Evolutionary conservation across 2,329 filamentous ascomycete species (phyloP), one percentile per base, ranked within the genome.

Genomic region (Periconia digitata): DNA sequence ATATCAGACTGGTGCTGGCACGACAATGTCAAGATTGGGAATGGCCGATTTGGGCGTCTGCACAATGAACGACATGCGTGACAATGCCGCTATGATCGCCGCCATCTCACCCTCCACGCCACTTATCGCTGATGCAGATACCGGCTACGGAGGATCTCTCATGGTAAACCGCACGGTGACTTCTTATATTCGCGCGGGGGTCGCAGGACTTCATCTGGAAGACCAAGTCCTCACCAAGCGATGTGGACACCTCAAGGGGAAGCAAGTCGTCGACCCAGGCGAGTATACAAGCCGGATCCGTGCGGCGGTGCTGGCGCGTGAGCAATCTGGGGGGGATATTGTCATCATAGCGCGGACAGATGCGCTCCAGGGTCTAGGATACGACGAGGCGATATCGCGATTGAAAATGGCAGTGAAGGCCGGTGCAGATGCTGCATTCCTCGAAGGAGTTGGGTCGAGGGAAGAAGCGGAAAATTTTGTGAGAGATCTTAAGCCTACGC

Each of bases 281-380:
- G 76, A 76, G 17, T 86, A 76, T 55, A 62, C 76, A n/a, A 66
- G 73, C n/a, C 75, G 84, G 0, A 82, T 87, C 58, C 72, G 78
- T 0, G 83, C 84, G 0, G 82, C 82, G 0, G 72, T 69, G 12
- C 69, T 74, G 7, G 79, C 82, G 1, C 72, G 82, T 2, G 66
- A 74, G 18, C 69, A 72, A 16, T 62, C 78, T 23, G 72, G 73
- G 10, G 75, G 75, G 15, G 83, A 86, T 53, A 83, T 87, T 32
- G 76, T 87, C 22, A 76, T 87, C 46, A 86, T 87, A 47, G 84
- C 83, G 1, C 75, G 84, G 10, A 86, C 84, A 0, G 84, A 87
- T 56, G 80, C 84, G 1, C 67, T 84, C 3, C 81, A 83, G 50
- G 70, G 73, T 0, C 71, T 76, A 6, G 83, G 83, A 0, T 86